Evolutionary conservation across 2,329 filamentous ascomycete species (phyloP).

Genomic region (Cadophora malorum): DNA sequence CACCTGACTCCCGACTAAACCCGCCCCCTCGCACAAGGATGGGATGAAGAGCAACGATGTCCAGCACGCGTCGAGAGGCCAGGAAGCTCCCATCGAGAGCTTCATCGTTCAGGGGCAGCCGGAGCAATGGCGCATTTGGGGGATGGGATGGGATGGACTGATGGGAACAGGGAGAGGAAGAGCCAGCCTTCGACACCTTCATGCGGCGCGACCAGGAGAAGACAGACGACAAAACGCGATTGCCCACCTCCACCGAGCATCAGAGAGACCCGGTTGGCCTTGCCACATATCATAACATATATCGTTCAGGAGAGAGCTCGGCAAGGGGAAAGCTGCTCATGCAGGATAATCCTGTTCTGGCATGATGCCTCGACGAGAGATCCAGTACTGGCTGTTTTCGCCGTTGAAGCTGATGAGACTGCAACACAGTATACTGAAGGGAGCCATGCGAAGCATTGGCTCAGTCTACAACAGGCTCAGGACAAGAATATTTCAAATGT

Average conservation of each 20-base stretch:
- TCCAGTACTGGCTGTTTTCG: slow-evolving; percentile 38
- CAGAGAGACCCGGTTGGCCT: slow-evolving; percentile 38
- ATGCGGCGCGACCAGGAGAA: slow-evolving; percentile 22
- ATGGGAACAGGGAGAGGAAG: neutral
- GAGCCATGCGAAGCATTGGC: slow-evolving; percentile 27
- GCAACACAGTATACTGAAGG: slow-evolving; percentile 32
- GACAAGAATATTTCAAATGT: slow-evolving; percentile 29
- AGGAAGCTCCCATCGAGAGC: slow-evolving; percentile 35
- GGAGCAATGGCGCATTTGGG: slow-evolving; percentile 8
- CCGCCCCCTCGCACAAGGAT: slow-evolving; percentile 37
- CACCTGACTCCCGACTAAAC: slow-evolving; percentile 37
- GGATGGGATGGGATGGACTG: neutral
- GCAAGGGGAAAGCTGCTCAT: slow-evolving; percentile 40
- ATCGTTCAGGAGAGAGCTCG: slow-evolving; percentile 33
- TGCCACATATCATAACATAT: slow-evolving; percentile 32
- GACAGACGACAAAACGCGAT: neutral
- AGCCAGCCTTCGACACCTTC: slow-evolving; percentile 22
- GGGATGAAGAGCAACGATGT: slow-evolving; percentile 19
- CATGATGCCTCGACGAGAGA: slow-evolving; percentile 30
- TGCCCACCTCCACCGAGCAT: neutral
- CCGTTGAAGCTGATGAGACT: slow-evolving; percentile 30
- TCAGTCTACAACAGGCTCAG: slow-evolving; percentile 25
- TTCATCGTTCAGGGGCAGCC: slow-evolving; percentile 32
- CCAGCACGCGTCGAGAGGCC: slow-evolving; percentile 38
- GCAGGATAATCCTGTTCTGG: slow-evolving; percentile 45